Conservation (phyloP, 345 rosid species). For the Euphorbia tirucalli region DNA sequence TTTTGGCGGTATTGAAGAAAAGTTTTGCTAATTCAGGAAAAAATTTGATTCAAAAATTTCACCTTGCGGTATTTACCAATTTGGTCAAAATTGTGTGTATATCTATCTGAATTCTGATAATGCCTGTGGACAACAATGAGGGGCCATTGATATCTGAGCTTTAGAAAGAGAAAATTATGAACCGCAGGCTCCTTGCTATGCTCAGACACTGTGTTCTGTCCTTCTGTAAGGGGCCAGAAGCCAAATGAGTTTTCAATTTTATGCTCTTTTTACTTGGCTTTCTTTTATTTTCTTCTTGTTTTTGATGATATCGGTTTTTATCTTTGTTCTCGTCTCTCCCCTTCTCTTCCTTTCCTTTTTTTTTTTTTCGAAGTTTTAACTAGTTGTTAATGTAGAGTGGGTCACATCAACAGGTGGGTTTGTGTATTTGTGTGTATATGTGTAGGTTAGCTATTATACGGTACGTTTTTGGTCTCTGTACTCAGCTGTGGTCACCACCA, state of each 20-base stretch:
- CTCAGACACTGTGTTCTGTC: constrained; percentile 22
- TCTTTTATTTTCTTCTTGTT: constrained; percentile 8
- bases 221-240: constrained; percentile 2
- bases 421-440: background rate
- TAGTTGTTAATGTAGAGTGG: constrained; percentile 78
- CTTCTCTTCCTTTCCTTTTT: background rate
- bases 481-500: constrained; percentile 55
- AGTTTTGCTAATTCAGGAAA: constrained; percentile 25
- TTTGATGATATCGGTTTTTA: background rate
- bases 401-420: constrained; percentile 97
- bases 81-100: constrained; percentile 21
- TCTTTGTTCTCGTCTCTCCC: background rate
- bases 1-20: constrained; percentile 25
- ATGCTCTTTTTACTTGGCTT: background rate
- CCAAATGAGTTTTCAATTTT: constrained; percentile 17
- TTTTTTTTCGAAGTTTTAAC: constrained; percentile 54
- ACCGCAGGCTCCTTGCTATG: constrained; percentile 37
- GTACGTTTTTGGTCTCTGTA: constrained; percentile 51
- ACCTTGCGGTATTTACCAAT: constrained; percentile 20
- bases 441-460: constrained; percentile 32
- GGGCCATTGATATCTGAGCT: constrained; percentile 38
- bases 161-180: constrained; percentile 13
- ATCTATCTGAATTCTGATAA: background rate
- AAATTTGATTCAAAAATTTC: constrained; percentile 23
- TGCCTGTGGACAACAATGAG: constrained; percentile 21